Percentiles rank a stretch among this genome's conserved stretches.
phyloP scores from a whole-genome alignment of 257 asterid genomes.

The Ballota nigra region DNA sequence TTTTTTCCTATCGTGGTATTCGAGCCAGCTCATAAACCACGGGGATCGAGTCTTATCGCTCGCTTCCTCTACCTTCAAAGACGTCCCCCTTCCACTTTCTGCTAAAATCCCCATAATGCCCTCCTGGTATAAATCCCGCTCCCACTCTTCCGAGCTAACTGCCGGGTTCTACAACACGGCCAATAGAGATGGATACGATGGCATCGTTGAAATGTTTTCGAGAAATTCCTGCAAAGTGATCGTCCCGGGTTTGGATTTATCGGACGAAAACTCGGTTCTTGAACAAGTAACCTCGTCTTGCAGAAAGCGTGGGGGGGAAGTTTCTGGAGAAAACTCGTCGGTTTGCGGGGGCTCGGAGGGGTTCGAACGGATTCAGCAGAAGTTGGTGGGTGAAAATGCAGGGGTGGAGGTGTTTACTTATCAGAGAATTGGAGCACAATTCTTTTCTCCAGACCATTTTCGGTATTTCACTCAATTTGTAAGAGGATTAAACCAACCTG shows the following conservation, averaged over 20 bases:
- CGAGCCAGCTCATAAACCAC: conserved; percentile 53
- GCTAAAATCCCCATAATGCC: conserved; percentile 62
- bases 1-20: conserved; percentile 82
- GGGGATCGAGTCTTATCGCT: conserved; percentile 66
- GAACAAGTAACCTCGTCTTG: conserved; percentile 50
- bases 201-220: conserved; percentile 45
- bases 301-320: conserved; percentile 34
- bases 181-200: conserved; percentile 60
- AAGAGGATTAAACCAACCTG: conserved; percentile 42
- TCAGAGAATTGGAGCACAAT: conserved; percentile 90
- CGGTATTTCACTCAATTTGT: conserved; percentile 52
- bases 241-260: conserved; percentile 67
- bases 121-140: conserved; percentile 51
- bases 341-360: conserved; percentile 36
- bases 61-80: conserved; percentile 58
- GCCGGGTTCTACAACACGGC: conserved; percentile 78
- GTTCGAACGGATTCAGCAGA: conserved; percentile 54
- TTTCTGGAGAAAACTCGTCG: conserved; percentile 55
- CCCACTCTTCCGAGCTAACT: conserved; percentile 76
- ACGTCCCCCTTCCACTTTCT: conserved; percentile 40
- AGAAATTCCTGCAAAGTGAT: conserved; percentile 54
- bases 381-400: conserved; percentile 40
- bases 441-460: conserved; percentile 85
- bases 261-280: conserved; percentile 45
- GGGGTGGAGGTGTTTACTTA: conserved; percentile 52